These are phyloP conservation scores for Luzula sylvatica DNA, from an alignment of 176 grass and related monocot genomes.

Conservation along the genomic window DNA sequence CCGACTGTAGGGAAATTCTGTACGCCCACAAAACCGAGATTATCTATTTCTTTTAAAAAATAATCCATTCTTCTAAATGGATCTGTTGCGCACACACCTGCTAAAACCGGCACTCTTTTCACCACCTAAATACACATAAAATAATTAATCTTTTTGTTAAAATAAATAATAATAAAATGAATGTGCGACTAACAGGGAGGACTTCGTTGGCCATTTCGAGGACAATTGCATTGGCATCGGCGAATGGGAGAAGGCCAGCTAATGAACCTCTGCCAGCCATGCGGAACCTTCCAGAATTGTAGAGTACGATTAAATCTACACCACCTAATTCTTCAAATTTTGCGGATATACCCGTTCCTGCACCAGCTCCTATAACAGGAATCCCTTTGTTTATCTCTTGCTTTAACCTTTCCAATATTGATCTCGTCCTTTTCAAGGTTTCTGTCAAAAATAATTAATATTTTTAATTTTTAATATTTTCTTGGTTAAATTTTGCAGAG, in stretches of 20 bases:
- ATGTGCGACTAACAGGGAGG: conserved; percentile 71
- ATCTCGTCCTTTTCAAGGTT: conserved; percentile 56
- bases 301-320: conserved; percentile 86
- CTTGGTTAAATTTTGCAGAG: not conserved
- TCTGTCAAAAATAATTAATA: conserved; percentile 30
- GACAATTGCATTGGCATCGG: conserved; percentile 86
- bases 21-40: conserved; percentile 70
- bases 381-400: conserved; percentile 65
- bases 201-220: conserved; percentile 96
- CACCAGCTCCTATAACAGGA: conserved; percentile 80
- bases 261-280: conserved; percentile 92
- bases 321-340: conserved; percentile 97
- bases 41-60: conserved; percentile 76
- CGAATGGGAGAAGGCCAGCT: conserved; percentile 82
- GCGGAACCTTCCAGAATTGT: conserved; percentile 84
- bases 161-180: too few relatives aligned
- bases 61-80: conserved; percentile 84
- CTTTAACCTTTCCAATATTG: conserved; percentile 47
- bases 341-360: conserved; percentile 88
- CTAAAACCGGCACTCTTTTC: conserved; percentile 81
- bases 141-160: conserved; percentile 9
- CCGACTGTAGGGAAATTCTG: conserved; percentile 98
- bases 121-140: conserved; percentile 41
- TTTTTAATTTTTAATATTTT: too few relatives aligned
- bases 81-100: conserved; percentile 93